phyloP scores from a whole-genome alignment of 306 rosid species.

The Echinosophora koreensis region DNA sequence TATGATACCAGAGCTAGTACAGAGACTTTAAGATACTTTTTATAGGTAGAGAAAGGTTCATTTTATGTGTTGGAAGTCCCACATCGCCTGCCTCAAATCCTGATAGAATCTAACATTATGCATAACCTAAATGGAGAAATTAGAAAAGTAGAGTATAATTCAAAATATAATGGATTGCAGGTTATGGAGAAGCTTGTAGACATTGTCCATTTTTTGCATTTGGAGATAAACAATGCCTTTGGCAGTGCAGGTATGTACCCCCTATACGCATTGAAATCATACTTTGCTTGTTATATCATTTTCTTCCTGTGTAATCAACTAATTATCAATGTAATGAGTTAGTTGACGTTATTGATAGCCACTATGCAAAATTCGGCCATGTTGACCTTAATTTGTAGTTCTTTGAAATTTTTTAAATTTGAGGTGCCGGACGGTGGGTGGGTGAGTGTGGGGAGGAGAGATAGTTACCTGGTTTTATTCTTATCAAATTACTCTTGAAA shows the following conservation, averaged over 20 bases:
- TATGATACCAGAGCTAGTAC: conserved; percentile 28
- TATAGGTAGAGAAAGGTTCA: conserved; percentile 7
- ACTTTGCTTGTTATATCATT: conserved; percentile 13
- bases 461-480: conserved; percentile 29
- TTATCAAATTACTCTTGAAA: conserved; percentile 27
- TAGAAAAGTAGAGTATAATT: conserved; percentile 28
- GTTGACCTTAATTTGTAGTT: conserved; percentile 9
- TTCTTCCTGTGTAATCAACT: conserved; percentile 11
- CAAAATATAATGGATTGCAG: conserved; percentile 60
- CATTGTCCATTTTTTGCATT: conserved; percentile 74
- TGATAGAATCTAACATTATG: too few species aligned
- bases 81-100: too few species aligned
- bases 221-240: conserved; percentile 72
- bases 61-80: too few species aligned
- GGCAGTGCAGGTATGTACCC: conserved; percentile 63
- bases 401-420: conserved; percentile 12
- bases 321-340: not conserved
- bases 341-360: conserved; percentile 32
- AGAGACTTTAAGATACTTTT: conserved; percentile 15
- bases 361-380: conserved; percentile 23
- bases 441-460: not conserved
- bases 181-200: conserved; percentile 91
- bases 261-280: conserved; percentile 21
- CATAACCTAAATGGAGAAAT: conserved; percentile 5
- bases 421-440: not conserved